These are phyloP conservation scores for Auricularia heimuer DNA, from an alignment of 768 basidiomycete species.

Conservation along the genomic window DNA sequence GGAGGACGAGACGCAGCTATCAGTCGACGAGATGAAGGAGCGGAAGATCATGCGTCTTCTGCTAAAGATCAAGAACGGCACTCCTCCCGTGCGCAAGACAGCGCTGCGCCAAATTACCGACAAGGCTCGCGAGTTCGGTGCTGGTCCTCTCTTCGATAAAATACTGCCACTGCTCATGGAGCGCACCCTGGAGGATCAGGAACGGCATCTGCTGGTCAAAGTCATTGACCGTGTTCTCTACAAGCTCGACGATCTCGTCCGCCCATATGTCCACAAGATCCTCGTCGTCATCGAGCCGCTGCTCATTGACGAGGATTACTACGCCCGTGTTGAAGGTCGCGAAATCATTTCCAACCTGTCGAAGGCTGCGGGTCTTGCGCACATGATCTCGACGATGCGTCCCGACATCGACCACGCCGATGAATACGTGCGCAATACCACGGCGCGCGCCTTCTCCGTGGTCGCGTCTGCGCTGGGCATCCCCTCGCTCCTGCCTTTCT, in stretches of 20 bases:
- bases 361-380: conserved; percentile 96
- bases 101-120: conserved; percentile 97
- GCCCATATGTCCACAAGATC: conserved; percentile 99
- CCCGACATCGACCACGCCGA: conserved; percentile 99
- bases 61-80: conserved; percentile 98
- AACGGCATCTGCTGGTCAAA: conserved; percentile 95
- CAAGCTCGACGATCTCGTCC: conserved; percentile 97
- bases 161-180: conserved; percentile 98
- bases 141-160: conserved; percentile 97
- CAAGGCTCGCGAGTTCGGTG: conserved; percentile 97
- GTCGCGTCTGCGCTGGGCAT: conserved; percentile 98
- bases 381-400: conserved; percentile 99
- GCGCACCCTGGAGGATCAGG: conserved; percentile 94
- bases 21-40: conserved; percentile 98
- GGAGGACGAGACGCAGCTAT: conserved; percentile 87
- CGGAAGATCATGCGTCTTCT: conserved; percentile 97
- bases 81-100: conserved; percentile 95
- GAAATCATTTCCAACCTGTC: conserved; percentile 99
- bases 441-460: conserved; percentile 96
- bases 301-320: conserved; percentile 96
- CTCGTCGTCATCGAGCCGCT: conserved; percentile 98
- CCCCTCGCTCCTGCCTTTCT: conserved; percentile 92
- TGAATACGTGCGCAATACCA: conserved; percentile 98
- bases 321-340: conserved; percentile 92
- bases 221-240: conserved; percentile 98